Evolutionary conservation across 257 asterid species (phyloP).

Genomic region (Salvia rosmarinus): DNA sequence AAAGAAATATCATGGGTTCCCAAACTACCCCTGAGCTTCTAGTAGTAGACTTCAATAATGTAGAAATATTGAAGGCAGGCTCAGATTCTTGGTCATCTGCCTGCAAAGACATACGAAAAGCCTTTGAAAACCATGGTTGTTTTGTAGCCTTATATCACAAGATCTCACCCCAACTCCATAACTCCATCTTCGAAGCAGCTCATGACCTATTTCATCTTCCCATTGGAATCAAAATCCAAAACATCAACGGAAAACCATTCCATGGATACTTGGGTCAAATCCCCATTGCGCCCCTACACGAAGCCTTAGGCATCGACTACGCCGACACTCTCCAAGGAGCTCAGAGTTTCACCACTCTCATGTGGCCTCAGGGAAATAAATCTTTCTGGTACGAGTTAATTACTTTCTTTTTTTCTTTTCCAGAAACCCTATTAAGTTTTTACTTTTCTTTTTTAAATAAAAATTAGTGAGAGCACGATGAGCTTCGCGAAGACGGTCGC

Average conservation of each 20-base stretch:
- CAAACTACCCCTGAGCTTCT: constrained; percentile 38
- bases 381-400: constrained; percentile 39
- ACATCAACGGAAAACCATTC: constrained; percentile 64
- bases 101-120: constrained; percentile 49
- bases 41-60: no score
- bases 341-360: constrained; percentile 59
- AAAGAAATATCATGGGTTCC: constrained; percentile 53
- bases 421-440: no score
- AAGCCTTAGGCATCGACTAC: constrained; percentile 71
- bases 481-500: constrained; percentile 53
- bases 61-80: no score
- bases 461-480: constrained; percentile 63
- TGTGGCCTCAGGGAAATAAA: constrained; percentile 69
- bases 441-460: background rate
- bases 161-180: constrained; percentile 53
- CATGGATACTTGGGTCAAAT: constrained; percentile 82
- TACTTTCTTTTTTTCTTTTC: no score
- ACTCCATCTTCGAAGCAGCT: constrained; percentile 56
- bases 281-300: constrained; percentile 71
- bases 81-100: no score
- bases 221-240: constrained; percentile 48
- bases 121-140: constrained; percentile 75
- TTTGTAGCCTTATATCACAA: constrained; percentile 58
- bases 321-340: constrained; percentile 62
- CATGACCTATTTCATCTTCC: constrained; percentile 62